Evolutionary conservation across 192 early-diverging fungal genomes (phyloP).

Genomic region (Dimargaris verticillata): DNA sequence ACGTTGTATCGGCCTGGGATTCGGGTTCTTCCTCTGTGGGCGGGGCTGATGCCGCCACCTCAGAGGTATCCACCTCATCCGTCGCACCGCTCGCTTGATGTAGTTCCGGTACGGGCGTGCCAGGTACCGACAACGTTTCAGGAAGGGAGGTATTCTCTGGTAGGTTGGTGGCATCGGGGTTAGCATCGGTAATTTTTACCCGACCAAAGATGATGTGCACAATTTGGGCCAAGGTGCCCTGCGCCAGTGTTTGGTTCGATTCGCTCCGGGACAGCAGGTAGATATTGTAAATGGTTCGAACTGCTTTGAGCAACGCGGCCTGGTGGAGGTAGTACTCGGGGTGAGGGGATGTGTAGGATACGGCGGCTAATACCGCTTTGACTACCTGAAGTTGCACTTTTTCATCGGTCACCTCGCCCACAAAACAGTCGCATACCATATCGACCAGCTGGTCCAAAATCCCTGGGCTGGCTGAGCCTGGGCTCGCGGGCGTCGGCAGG

Average conservation of each 20-base stretch:
- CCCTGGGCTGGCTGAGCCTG: constrained; percentile 38
- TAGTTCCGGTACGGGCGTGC: not conserved
- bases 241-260: constrained; percentile 69
- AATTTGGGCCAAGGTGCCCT: constrained; percentile 81
- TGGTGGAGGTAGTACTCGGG: constrained; percentile 50
- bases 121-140: not conserved
- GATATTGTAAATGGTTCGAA: constrained; percentile 76
- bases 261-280: constrained; percentile 59
- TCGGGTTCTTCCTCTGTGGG: not conserved
- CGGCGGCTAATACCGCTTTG: constrained; percentile 74
- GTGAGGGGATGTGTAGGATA: constrained; percentile 28
- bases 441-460: constrained; percentile 53
- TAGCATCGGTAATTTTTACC: constrained; percentile 20
- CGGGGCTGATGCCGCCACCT: not conserved
- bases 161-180: not conserved
- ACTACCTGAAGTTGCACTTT: constrained; percentile 82
- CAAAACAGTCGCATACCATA: constrained; percentile 61
- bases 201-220: constrained; percentile 64
- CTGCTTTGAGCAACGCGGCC: constrained; percentile 54
- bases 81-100: not conserved
- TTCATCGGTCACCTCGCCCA: constrained; percentile 63
- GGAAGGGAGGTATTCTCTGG: not conserved
- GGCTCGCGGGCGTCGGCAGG: constrained; percentile 21
- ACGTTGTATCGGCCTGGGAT: not conserved
- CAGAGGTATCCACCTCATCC: too few relatives aligned